Conservation (phyloP, 2,329 filamentous ascomycete genomes). For the Diaporthe sp. region DNA sequence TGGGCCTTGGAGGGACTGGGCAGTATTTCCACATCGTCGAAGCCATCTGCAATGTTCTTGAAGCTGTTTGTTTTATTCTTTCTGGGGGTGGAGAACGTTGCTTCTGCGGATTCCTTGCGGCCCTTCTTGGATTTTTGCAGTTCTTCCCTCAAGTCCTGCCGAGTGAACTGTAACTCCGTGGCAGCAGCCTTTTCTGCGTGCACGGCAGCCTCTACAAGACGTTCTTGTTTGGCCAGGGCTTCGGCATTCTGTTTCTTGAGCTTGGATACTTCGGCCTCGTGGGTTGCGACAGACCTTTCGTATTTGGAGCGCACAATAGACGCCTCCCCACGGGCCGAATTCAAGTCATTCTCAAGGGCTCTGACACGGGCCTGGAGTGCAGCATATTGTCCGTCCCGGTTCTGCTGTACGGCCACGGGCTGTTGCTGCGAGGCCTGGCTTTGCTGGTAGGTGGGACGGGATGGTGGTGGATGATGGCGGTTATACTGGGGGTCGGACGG, state of each 20-base stretch:
- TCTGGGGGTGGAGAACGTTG: conserved; percentile 70
- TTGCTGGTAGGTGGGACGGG: conserved; percentile 50
- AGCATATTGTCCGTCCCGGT: conserved; percentile 56
- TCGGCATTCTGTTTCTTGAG: conserved; percentile 76
- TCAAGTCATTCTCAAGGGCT: conserved; percentile 69
- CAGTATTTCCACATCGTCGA: conserved; percentile 76
- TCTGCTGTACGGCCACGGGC: conserved; percentile 42
- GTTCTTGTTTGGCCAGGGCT: conserved; percentile 73
- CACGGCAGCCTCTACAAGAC: conserved; percentile 74
- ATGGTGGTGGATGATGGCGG: conserved; percentile 47
- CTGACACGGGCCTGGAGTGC: conserved; percentile 67
- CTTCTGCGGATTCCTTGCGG: conserved; percentile 59
- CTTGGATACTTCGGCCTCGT: conserved; percentile 73
- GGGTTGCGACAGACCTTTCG: conserved; percentile 71
- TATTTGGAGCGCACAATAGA: conserved; percentile 81
- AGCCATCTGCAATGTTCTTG: conserved; percentile 77
- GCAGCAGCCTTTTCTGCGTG: conserved; percentile 75
- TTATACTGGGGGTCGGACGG: conserved; percentile 42
- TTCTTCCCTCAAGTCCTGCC: conserved; percentile 78
- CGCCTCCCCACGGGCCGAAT: conserved; percentile 78
- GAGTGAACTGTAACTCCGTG: conserved; percentile 80
- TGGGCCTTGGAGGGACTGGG: conserved; percentile 67
- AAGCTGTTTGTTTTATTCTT: conserved; percentile 69
- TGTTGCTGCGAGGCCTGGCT: conserved; percentile 45
- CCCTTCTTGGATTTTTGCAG: conserved; percentile 56